Evolutionary conservation across 805 yeast species (phyloP).

Genomic region (Metschnikowia cerradonensis): DNA sequence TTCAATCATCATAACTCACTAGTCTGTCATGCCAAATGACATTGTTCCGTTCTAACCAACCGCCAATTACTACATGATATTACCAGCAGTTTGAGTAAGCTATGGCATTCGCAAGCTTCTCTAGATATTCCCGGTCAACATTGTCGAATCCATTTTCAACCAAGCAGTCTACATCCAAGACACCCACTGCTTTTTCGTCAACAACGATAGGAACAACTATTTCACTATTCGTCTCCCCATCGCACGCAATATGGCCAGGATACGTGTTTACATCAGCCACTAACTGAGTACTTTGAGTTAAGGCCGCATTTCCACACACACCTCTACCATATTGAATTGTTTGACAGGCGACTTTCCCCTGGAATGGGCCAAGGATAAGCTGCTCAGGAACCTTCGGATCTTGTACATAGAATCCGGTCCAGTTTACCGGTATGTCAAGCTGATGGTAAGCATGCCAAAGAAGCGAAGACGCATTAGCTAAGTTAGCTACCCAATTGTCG

Average conservation of each 20-base stretch:
- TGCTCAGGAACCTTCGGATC: conserved; percentile 35
- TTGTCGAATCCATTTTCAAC: conserved; percentile 62
- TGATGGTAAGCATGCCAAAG: conserved; percentile 85
- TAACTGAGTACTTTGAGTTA: conserved; percentile 54
- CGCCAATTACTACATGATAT: not conserved
- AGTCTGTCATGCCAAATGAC: not conserved
- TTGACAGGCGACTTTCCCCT: conserved; percentile 96
- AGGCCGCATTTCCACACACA: conserved; percentile 88
- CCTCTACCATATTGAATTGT: conserved; percentile 73
- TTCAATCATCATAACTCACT: too few species aligned
- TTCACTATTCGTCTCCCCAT: conserved; percentile 90
- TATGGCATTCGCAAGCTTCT: conserved; percentile 44
- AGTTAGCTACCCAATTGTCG: conserved; percentile 82
- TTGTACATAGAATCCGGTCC: conserved; percentile 88
- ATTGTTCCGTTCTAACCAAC: not conserved
- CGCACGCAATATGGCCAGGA: conserved; percentile 97
- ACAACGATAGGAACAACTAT: conserved; percentile 79
- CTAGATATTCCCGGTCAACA: conserved; percentile 56
- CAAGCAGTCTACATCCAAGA: conserved; percentile 81
- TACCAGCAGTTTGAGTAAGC: conserved; percentile 9
- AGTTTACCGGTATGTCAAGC: conserved; percentile 58
- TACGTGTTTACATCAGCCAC: conserved; percentile 73
- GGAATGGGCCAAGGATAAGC: conserved; percentile 85
- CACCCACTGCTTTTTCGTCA: conserved; percentile 53
- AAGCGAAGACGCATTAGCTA: conserved; percentile 81